phyloP scores from a whole-genome alignment of 2,329 filamentous ascomycete species.

The Trichoderma sp. region DNA sequence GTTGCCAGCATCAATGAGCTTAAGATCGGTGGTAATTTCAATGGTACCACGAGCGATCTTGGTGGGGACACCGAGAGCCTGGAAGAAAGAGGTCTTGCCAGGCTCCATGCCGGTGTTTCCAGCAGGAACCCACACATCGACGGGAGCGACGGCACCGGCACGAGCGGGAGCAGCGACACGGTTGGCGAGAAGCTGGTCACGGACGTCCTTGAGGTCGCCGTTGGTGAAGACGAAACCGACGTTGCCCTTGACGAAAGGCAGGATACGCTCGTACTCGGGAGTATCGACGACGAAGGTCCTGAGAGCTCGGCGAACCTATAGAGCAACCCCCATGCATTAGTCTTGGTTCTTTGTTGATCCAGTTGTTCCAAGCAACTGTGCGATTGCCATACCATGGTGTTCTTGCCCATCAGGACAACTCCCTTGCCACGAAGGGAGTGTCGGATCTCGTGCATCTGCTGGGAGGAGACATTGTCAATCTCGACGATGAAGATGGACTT shows the following conservation, averaged over 20 bases:
- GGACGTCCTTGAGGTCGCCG: constrained; percentile 83
- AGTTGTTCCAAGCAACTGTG: neutral
- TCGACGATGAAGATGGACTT: constrained; percentile 95
- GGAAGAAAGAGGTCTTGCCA: constrained; percentile 99
- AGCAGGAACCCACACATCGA: constrained; percentile 90
- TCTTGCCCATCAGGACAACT: constrained; percentile 99
- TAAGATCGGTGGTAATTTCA: constrained; percentile 97
- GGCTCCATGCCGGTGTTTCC: constrained; percentile 99
- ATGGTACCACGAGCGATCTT: constrained; percentile 99
- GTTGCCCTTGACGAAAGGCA: constrained; percentile 95
- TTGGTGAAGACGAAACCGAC: constrained; percentile 99
- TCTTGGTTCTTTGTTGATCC: neutral
- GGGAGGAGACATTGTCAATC: constrained; percentile 99
- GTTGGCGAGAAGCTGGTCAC: constrained; percentile 94
- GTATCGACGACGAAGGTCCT: constrained; percentile 88
- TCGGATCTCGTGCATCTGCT: constrained; percentile 99
- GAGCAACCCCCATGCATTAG: neutral
- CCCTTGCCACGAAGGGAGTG: constrained; percentile 82
- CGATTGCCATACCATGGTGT: constrained; percentile 80
- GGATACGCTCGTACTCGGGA: constrained; percentile 97
- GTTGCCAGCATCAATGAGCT: constrained; percentile 87
- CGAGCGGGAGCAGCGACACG: constrained; percentile 95
- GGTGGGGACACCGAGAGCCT: constrained; percentile 99
- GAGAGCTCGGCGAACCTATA: constrained; percentile 86
- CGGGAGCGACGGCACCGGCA: constrained; percentile 93